Conservation (phyloP, 73 alveolate species). For the Diophrys appendiculata region DNA sequence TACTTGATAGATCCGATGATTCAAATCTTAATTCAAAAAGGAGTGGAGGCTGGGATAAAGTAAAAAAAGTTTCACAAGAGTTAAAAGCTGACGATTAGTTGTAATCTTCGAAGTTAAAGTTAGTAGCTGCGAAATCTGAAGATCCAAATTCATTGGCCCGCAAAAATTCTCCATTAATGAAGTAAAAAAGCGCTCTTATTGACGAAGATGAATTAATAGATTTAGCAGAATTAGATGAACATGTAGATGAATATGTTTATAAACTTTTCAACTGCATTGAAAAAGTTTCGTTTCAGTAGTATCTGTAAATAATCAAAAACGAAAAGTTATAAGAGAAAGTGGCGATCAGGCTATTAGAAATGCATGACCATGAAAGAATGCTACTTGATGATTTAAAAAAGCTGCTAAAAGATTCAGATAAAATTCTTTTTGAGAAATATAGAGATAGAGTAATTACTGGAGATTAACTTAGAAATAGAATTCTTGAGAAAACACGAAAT, state of each 20-base stretch:
- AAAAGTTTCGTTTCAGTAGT: not conserved
- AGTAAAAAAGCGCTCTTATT: not conserved
- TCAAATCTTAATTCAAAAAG: not conserved
- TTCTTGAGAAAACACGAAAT: not conserved
- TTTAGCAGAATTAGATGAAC: not conserved
- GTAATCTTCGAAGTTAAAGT: not conserved
- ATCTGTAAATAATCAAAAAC: not conserved
- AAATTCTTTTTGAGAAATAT: not conserved
- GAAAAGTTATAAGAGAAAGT: not conserved
- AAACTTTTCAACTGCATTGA: not conserved
- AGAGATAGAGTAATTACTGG: not conserved
- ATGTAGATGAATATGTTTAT: not conserved
- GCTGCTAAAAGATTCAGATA: constrained; percentile 6
- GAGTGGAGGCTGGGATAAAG: not conserved
- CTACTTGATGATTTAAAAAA: not conserved
- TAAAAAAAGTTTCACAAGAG: not conserved
- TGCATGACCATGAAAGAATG: not conserved
- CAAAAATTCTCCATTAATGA: not conserved
- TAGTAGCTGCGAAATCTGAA: not conserved
- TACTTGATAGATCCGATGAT: not conserved
- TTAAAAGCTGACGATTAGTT: not conserved
- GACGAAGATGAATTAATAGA: no score
- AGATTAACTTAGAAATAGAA: not conserved
- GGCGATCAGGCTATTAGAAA: not conserved
- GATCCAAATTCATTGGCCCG: not conserved